Evolutionary conservation across 129 eudicot species (phyloP).

Genomic region (Centella asiatica): DNA sequence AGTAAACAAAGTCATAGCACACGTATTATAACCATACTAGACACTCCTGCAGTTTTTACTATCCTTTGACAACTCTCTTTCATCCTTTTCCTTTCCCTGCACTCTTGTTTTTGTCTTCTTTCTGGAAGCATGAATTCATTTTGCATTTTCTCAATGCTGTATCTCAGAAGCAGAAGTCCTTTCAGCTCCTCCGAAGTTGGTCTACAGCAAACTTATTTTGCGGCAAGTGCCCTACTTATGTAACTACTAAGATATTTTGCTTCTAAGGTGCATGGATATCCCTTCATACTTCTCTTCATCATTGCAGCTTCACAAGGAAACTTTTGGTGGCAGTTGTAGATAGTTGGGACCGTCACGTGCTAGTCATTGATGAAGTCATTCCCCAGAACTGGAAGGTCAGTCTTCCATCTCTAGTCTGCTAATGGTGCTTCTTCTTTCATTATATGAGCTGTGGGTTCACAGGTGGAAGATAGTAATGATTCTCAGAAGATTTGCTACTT

Average conservation of each 20-base stretch:
- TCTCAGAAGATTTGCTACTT: not conserved
- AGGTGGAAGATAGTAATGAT: not conserved
- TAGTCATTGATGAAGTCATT: conserved; percentile 65
- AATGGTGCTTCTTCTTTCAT: not conserved
- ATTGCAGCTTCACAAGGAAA: conserved; percentile 73
- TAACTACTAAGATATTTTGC: not conserved
- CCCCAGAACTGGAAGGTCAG: conserved; percentile 82
- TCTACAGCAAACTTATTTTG: conserved; percentile 81
- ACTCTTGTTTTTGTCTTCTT: not conserved
- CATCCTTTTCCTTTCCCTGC: no score
- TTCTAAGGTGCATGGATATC: not conserved
- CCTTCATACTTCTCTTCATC: conserved; percentile 4
- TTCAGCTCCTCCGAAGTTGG: conserved; percentile 97
- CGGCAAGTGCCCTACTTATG: conserved; percentile 35
- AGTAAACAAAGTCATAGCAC: no score
- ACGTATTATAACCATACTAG: no score
- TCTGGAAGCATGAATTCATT: conserved; percentile 9
- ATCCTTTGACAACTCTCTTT: no score
- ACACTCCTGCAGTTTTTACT: no score
- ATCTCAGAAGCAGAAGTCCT: conserved; percentile 83
- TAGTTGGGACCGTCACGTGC: conserved; percentile 77
- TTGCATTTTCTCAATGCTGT: conserved; percentile 3
- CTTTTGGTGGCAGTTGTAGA: conserved; percentile 78
- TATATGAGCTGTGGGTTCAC: not conserved
- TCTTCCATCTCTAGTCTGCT: conserved; percentile 2